A percentile compares a stretch with the other conserved stretches of the same genome.
Conservation (phyloP, 2,329 filamentous ascomycete species). For the Talaromyces sp. region DNA sequence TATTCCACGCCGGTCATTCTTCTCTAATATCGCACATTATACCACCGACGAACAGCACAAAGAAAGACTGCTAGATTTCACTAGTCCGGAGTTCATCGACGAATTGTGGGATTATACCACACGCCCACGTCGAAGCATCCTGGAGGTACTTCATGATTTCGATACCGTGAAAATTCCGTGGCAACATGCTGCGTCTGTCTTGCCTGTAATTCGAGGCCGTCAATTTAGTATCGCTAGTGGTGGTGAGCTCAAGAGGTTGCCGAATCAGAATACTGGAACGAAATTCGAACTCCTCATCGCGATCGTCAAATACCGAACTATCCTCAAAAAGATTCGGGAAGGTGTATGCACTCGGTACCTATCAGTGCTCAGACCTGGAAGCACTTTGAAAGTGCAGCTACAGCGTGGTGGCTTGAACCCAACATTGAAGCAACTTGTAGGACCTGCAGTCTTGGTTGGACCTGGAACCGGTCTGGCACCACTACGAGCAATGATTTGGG, state of each 20-base stretch:
- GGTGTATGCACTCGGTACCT: slow-evolving; percentile 91
- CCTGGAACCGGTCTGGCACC: slow-evolving; percentile 87
- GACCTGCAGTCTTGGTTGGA: slow-evolving; percentile 71
- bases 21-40: slow-evolving; percentile 73
- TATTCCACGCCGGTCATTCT: slow-evolving; percentile 84
- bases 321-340: slow-evolving; percentile 77
- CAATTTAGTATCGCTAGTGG: slow-evolving; percentile 91
- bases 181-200: slow-evolving; percentile 65
- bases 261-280: slow-evolving; percentile 45
- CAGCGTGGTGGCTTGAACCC: slow-evolving; percentile 52
- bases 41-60: slow-evolving; percentile 69
- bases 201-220: slow-evolving; percentile 80
- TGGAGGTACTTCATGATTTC: slow-evolving; percentile 92
- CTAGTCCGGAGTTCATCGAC: slow-evolving; percentile 72
- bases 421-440: slow-evolving; percentile 45
- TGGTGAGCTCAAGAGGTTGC: slow-evolving; percentile 46
- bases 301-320: slow-evolving; percentile 85
- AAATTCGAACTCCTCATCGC: slow-evolving; percentile 73
- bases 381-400: slow-evolving; percentile 58
- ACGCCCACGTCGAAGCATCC: slow-evolving; percentile 79
- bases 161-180: slow-evolving; percentile 77
- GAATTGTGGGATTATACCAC: slow-evolving; percentile 97
- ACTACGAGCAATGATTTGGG: slow-evolving; percentile 74
- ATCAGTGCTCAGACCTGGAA: slow-evolving; percentile 58
- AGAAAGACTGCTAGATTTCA: slow-evolving; percentile 80